phyloP scores from a whole-genome alignment of 306 rosid genomes.

The Malus sieversii region DNA sequence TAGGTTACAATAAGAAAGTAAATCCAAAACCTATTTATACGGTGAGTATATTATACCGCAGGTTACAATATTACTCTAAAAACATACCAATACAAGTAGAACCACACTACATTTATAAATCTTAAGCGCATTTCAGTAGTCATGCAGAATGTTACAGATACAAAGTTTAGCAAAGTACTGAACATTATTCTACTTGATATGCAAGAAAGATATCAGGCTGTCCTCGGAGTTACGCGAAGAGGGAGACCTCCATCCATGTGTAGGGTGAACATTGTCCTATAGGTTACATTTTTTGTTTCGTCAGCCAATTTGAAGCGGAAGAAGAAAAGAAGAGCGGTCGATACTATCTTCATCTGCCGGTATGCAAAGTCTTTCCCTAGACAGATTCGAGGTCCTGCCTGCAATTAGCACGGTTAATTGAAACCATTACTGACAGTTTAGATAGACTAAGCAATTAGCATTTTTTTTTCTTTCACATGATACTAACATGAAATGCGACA shows the following conservation, averaged over 20 bases:
- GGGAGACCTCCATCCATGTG: slow-evolving; percentile 67
- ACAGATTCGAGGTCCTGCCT: slow-evolving; percentile 74
- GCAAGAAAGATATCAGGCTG: neutral
- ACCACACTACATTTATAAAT: too few relatives aligned
- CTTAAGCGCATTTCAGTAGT: too few relatives aligned
- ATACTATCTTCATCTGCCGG: slow-evolving; percentile 69
- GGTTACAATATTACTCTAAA: too few relatives aligned
- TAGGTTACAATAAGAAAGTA: too few relatives aligned
- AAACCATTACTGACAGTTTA: neutral
- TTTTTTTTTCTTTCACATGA: too few relatives aligned
- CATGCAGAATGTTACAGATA: too few relatives aligned
- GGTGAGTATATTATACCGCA: too few relatives aligned
- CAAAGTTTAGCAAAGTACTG: too few relatives aligned
- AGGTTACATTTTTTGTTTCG: slow-evolving; percentile 32
- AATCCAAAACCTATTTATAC: too few relatives aligned
- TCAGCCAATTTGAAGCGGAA: slow-evolving; percentile 52
- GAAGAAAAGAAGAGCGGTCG: slow-evolving; percentile 46
- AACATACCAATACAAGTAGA: too few relatives aligned
- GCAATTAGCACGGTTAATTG: neutral
- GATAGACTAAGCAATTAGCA: too few relatives aligned
- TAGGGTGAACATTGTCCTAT: slow-evolving; percentile 66
- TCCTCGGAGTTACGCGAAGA: slow-evolving; percentile 43
- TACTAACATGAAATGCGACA: slow-evolving; percentile 67
- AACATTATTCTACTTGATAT: too few relatives aligned
- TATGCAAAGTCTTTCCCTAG: slow-evolving; percentile 75